Percentiles rank a stretch among this genome's conserved stretches.
Conservation (phyloP, 116 monocot species). For the Posidonia oceanica region DNA sequence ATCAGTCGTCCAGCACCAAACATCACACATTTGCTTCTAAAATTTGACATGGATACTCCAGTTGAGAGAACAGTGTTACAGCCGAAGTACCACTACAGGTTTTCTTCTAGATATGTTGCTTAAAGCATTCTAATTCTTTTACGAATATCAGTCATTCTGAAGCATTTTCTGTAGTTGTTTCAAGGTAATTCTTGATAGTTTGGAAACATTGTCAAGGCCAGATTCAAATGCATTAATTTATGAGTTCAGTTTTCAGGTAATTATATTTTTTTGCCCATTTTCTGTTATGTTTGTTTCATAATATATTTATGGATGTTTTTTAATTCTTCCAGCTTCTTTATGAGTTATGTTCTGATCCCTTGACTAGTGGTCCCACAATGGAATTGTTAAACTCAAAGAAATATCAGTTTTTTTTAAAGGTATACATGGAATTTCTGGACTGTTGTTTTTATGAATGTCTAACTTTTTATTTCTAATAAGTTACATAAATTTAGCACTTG, state of each 20-base stretch:
- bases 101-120: not conserved
- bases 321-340: constrained; percentile 62
- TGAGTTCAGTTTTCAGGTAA: constrained; percentile 93
- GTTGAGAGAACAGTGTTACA: constrained; percentile 63
- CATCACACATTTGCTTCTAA: constrained; percentile 83
- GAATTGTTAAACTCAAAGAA: constrained; percentile 70
- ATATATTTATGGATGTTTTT: not conserved
- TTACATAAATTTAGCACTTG: constrained; percentile 47
- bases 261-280: not conserved
- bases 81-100: constrained; percentile 97
- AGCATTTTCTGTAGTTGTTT: constrained; percentile 54
- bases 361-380: constrained; percentile 57
- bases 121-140: no score
- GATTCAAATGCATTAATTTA: constrained; percentile 70
- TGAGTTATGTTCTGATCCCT: constrained; percentile 80
- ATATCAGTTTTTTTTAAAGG: constrained; percentile 83
- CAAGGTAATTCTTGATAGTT: constrained; percentile 88
- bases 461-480: not conserved
- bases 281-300: not conserved
- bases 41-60: constrained; percentile 74
- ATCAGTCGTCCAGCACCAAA: constrained; percentile 78
- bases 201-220: constrained; percentile 66
- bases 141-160: not conserved
- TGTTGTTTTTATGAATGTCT: constrained; percentile 1
- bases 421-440: constrained; percentile 5